Evolutionary conservation across 148 eudicot genomes (phyloP).

Genomic region (Chenopodium album): DNA sequence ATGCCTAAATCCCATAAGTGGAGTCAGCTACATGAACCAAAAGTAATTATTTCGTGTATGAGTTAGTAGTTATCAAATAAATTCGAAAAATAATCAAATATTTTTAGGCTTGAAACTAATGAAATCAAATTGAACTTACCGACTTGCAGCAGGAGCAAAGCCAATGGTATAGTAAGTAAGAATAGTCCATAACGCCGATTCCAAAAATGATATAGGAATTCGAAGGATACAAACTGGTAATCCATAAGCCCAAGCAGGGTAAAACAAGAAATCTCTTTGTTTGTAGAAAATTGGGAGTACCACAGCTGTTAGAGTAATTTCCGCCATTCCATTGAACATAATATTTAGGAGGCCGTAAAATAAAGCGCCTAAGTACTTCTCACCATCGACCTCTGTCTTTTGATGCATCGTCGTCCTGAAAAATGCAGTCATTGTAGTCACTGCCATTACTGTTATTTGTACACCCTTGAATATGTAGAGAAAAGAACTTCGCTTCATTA

Average conservation of each 20-base stretch:
- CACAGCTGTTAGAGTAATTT: slow-evolving; percentile 58
- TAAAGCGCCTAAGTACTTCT: slow-evolving; percentile 57
- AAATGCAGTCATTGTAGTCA: slow-evolving; percentile 53
- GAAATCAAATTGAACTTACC: slow-evolving; percentile 30
- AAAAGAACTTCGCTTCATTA: slow-evolving; percentile 62
- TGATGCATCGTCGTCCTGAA: slow-evolving; percentile 63
- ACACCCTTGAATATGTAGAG: slow-evolving; percentile 57
- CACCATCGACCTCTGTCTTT: slow-evolving; percentile 50
- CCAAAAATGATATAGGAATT: slow-evolving; percentile 58
- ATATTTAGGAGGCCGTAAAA: slow-evolving; percentile 60
- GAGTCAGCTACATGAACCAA: too few species aligned
- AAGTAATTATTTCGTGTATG: too few species aligned
- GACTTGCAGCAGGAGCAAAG: slow-evolving; percentile 59
- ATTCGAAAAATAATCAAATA: background rate
- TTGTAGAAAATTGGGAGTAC: slow-evolving; percentile 66
- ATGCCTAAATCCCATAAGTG: too few species aligned
- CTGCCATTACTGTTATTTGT: slow-evolving; percentile 64
- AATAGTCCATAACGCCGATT: slow-evolving; percentile 58
- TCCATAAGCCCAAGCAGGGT: slow-evolving; percentile 75
- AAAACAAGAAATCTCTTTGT: slow-evolving; percentile 61
- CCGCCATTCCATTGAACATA: slow-evolving; percentile 72
- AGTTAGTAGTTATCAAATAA: background rate
- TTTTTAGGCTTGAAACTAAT: background rate
- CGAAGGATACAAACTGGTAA: slow-evolving; percentile 71
- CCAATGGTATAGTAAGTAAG: slow-evolving; percentile 76